phyloP scores from a whole-genome alignment of 1,139 yeast species.

The Scheffersomyces cryptocercus region DNA sequence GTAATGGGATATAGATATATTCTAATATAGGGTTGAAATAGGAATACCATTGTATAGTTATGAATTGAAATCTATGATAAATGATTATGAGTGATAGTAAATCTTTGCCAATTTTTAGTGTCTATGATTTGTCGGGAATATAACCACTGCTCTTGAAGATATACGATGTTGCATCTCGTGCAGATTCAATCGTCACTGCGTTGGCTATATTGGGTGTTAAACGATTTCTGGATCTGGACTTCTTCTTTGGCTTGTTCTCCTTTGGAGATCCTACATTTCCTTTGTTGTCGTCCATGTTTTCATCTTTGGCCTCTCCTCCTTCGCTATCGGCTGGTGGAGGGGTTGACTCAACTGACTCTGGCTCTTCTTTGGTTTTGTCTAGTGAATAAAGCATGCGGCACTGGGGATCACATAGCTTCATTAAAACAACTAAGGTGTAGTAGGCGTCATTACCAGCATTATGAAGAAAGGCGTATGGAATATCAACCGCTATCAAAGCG shows the following conservation, averaged over 20 bases:
- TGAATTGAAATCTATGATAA: too few relatives aligned
- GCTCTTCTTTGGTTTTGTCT: neutral
- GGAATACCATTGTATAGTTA: too few relatives aligned
- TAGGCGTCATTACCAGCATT: conserved; percentile 88
- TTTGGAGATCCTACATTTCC: neutral
- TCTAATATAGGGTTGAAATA: neutral
- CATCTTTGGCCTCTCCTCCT: neutral
- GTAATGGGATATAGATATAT: neutral
- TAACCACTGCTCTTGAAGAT: neutral
- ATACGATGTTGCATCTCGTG: neutral
- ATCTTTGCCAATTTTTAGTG: too few relatives aligned
- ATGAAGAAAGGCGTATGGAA: conserved; percentile 67
- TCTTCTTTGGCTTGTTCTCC: neutral
- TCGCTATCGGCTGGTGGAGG: neutral
- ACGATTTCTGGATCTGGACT: too few relatives aligned
- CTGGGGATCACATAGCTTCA: conserved; percentile 55
- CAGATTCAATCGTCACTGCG: neutral
- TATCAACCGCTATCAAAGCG: conserved; percentile 48
- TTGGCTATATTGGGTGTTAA: neutral
- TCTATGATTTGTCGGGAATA: too few relatives aligned
- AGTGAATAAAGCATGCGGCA: neutral
- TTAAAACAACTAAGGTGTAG: conserved; percentile 57
- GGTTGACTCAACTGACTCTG: neutral
- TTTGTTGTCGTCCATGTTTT: neutral
- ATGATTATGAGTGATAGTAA: too few relatives aligned